phyloP scores from a whole-genome alignment of 108 stramenopile species.

The Cyclotella atomus region DNA sequence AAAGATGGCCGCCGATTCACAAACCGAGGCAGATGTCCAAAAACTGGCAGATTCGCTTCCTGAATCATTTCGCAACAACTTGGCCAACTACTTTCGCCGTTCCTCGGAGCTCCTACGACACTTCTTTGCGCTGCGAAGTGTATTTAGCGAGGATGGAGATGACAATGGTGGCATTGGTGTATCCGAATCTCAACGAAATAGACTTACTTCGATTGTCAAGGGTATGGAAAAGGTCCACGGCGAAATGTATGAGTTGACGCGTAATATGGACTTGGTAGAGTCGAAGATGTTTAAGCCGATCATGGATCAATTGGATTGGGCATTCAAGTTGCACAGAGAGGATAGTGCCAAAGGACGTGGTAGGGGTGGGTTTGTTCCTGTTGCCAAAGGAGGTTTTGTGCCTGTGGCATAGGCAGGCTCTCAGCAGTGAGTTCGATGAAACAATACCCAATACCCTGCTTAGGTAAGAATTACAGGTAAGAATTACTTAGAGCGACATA shows the following conservation, averaged over 20 bases:
- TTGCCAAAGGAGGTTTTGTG: slow-evolving; percentile 49
- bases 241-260: slow-evolving; percentile 67
- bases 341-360: slow-evolving; percentile 60
- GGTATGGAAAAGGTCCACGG: slow-evolving; percentile 76
- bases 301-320: slow-evolving; percentile 91
- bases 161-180: slow-evolving; percentile 36
- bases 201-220: slow-evolving; percentile 74
- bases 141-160: slow-evolving; percentile 36
- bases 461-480: too few species aligned
- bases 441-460: too few species aligned
- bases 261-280: slow-evolving; percentile 41
- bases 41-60: slow-evolving; percentile 68
- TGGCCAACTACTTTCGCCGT: slow-evolving; percentile 82
- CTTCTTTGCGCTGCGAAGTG: slow-evolving; percentile 80
- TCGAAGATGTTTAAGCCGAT: slow-evolving; percentile 85
- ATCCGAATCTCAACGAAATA: slow-evolving; percentile 40
- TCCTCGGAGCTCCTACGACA: slow-evolving; percentile 85
- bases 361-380: slow-evolving; percentile 77
- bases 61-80: slow-evolving; percentile 71
- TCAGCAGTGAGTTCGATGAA: too few species aligned
- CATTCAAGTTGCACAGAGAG: slow-evolving; percentile 83
- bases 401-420: slow-evolving; percentile 29
- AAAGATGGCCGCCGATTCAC: slow-evolving; percentile 80
- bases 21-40: slow-evolving; percentile 78
- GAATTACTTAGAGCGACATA: too few species aligned